Conservation (phyloP, 805 yeast genomes). For the Starmerella kuoi region DNA sequence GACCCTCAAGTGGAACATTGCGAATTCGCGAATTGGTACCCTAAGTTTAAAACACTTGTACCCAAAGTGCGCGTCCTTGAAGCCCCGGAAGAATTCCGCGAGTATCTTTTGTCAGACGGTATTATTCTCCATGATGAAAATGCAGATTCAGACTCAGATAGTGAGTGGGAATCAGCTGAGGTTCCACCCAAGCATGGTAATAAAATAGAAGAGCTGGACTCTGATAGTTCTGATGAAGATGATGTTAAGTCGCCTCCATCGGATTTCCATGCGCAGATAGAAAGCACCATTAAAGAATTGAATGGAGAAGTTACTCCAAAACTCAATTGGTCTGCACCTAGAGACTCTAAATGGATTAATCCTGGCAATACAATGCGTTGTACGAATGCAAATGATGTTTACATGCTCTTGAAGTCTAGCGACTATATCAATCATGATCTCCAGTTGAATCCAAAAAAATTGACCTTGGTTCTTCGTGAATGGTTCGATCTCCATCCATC, state of each 20-base stretch:
- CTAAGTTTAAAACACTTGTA: slow-evolving; percentile 35
- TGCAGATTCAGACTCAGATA: slow-evolving; percentile 5
- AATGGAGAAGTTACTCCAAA: slow-evolving; percentile 68
- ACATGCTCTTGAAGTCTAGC: slow-evolving; percentile 70
- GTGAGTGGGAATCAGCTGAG: slow-evolving; percentile 28
- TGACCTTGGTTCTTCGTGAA: slow-evolving; percentile 52
- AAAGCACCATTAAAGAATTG: slow-evolving; percentile 34
- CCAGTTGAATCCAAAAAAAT: slow-evolving; percentile 37
- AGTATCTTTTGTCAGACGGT: slow-evolving; percentile 56
- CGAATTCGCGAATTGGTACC: slow-evolving; percentile 39
- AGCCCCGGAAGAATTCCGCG: slow-evolving; percentile 48
- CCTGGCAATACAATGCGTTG: slow-evolving; percentile 69
- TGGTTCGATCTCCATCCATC: slow-evolving; percentile 84
- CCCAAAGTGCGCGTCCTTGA: slow-evolving; percentile 43
- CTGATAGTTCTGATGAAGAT: slow-evolving; percentile 34
- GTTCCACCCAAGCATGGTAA: slow-evolving; percentile 33
- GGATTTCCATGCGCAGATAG: slow-evolving; percentile 47
- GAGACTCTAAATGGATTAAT: slow-evolving; percentile 86
- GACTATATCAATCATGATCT: slow-evolving; percentile 81
- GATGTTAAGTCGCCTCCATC: slow-evolving; percentile 26
- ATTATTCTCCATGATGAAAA: slow-evolving; percentile 46
- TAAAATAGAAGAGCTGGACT: slow-evolving; percentile 51
- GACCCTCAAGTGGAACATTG: slow-evolving; percentile 8
- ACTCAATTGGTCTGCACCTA: slow-evolving; percentile 94
- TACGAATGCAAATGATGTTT: slow-evolving; percentile 57